These are phyloP conservation scores for Westerdykella aurantiaca DNA, from an alignment of 2,329 filamentous ascomycete species.

Conservation along the genomic window DNA sequence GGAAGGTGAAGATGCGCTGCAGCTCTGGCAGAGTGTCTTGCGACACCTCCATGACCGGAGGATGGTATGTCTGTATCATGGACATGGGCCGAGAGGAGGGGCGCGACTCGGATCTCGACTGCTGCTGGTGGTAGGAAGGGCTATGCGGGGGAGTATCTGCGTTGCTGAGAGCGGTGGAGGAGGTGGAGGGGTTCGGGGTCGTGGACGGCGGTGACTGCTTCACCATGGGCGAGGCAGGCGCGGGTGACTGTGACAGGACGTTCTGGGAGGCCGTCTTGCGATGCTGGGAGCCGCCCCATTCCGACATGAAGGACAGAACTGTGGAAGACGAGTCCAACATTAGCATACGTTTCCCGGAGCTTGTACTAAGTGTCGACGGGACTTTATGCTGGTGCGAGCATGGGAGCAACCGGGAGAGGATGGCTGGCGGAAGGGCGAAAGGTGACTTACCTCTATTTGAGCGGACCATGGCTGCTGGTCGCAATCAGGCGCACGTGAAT, in stretches of 20 bases:
- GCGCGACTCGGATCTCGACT: constrained; percentile 43
- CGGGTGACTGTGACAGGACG: constrained; percentile 26
- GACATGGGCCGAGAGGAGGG: constrained; percentile 67
- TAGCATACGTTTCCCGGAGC: constrained; percentile 14
- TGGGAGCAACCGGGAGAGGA: too few relatives aligned
- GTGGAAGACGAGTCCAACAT: constrained; percentile 22
- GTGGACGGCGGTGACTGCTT: constrained; percentile 15
- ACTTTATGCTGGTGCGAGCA: too few relatives aligned
- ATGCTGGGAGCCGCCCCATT: constrained; percentile 53
- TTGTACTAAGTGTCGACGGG: too few relatives aligned
- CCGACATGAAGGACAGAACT: constrained; percentile 83
- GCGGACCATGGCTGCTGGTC: constrained; percentile 28
- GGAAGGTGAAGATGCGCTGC: constrained; percentile 84
- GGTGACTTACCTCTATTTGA: constrained; percentile 29
- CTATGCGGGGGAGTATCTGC: constrained; percentile 24
- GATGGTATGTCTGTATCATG: constrained; percentile 80
- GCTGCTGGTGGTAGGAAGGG: constrained; percentile 32
- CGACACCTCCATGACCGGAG: constrained; percentile 77
- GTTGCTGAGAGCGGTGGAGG: constrained; percentile 28
- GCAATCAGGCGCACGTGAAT: constrained; percentile 7
- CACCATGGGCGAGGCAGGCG: constrained; percentile 26
- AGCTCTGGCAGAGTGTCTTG: constrained; percentile 87
- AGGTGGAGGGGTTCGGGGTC: constrained; percentile 16
- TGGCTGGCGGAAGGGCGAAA: too few relatives aligned
- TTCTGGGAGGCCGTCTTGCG: constrained; percentile 20